Conservation (phyloP, 2,329 filamentous ascomycete species). For the Colletotrichum tropicale region DNA sequence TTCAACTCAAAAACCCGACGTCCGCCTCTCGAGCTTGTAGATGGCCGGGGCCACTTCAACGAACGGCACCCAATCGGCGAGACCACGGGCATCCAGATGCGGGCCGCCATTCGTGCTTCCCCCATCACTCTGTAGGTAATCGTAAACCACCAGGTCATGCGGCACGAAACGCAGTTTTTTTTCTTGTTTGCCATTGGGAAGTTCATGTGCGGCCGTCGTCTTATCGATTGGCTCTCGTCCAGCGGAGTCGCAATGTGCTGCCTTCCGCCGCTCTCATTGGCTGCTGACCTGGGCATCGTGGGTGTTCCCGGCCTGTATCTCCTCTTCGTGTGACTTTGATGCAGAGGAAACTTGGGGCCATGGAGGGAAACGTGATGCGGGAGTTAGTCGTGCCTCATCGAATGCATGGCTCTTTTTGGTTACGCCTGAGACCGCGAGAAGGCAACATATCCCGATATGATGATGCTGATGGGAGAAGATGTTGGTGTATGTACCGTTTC, state of each 20-base stretch:
- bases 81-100: conserved; percentile 14
- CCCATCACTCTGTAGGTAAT: background rate
- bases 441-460: background rate
- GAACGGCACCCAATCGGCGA: conserved; percentile 19
- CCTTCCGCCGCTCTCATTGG: conserved; percentile 17
- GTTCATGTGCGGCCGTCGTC: background rate
- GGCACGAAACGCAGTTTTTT: background rate
- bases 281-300: background rate
- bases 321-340: background rate
- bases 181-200: background rate
- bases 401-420: background rate
- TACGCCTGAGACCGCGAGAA: background rate
- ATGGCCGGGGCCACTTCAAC: background rate
- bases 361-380: background rate
- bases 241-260: conserved; percentile 19
- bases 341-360: background rate
- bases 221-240: conserved; percentile 12
- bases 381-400: background rate
- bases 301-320: background rate
- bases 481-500: background rate
- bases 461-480: background rate
- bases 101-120: background rate
- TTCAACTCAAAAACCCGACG: background rate
- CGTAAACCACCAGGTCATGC: background rate
- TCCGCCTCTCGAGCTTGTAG: background rate